phyloP scores from a whole-genome alignment of 2,329 filamentous ascomycete species.

The Fusarium sp. region DNA sequence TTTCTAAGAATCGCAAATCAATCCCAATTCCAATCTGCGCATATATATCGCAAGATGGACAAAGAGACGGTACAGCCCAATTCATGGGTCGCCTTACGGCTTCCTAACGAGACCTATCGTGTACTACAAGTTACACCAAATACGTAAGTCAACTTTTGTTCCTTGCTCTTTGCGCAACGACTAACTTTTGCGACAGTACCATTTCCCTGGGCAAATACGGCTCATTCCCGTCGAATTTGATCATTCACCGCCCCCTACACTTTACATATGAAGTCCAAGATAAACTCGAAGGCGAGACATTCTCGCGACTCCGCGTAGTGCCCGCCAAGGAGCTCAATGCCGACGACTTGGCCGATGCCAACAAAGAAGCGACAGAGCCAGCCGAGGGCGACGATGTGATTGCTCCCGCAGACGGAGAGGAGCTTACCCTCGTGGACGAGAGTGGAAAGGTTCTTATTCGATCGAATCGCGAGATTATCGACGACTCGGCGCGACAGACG shows the following conservation, averaged over 20 bases:
- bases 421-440: slow-evolving; percentile 59
- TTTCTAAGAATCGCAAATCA: slow-evolving; percentile 25
- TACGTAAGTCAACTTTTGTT: slow-evolving; percentile 59
- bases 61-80: slow-evolving; percentile 62
- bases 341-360: slow-evolving; percentile 72
- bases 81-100: slow-evolving; percentile 69
- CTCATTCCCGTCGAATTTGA: slow-evolving; percentile 86
- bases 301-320: slow-evolving; percentile 80
- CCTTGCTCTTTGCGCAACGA: slow-evolving; percentile 13
- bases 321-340: slow-evolving; percentile 85
- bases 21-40: neutral
- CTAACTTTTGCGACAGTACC: slow-evolving; percentile 66
- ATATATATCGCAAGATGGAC: slow-evolving; percentile 46
- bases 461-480: slow-evolving; percentile 70
- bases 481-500: slow-evolving; percentile 77
- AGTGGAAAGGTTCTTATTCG: slow-evolving; percentile 62
- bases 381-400: slow-evolving; percentile 59
- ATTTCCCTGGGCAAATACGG: slow-evolving; percentile 95
- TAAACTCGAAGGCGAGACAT: slow-evolving; percentile 71
- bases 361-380: slow-evolving; percentile 55
- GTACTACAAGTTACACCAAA: slow-evolving; percentile 70
- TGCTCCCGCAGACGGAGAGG: slow-evolving; percentile 54
- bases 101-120: slow-evolving; percentile 69
- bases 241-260: slow-evolving; percentile 91
- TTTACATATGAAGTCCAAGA: slow-evolving; percentile 92